Conservation (phyloP, 2,329 filamentous ascomycete species). For the Aspergillus niger region DNA sequence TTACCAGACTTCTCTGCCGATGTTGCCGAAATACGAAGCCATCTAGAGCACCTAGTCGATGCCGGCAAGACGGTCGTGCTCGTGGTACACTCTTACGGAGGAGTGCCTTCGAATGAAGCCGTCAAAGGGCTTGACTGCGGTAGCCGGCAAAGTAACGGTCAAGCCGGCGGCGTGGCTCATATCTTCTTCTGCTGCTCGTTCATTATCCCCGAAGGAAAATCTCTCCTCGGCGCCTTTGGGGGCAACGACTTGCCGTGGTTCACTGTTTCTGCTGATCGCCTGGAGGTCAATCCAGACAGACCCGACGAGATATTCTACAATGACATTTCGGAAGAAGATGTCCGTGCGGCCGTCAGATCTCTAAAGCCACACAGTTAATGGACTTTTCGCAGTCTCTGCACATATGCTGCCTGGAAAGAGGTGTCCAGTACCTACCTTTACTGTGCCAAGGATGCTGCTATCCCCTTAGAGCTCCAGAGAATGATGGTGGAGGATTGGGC, state of each 20-base stretch:
- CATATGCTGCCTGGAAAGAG: conserved; percentile 8
- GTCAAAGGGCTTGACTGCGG: neutral
- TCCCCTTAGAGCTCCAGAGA: neutral
- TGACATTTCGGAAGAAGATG: neutral
- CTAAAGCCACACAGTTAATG: conserved; percentile 8
- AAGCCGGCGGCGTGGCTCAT: neutral
- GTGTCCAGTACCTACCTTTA: conserved; percentile 13
- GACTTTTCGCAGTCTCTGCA: neutral
- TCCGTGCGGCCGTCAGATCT: neutral
- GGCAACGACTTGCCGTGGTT: conserved; percentile 5
- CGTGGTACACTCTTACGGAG: conserved; percentile 12
- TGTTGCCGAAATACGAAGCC: neutral
- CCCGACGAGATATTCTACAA: conserved; percentile 6
- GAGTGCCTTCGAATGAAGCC: neutral
- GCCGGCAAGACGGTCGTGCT: conserved; percentile 4
- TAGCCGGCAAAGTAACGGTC: neutral
- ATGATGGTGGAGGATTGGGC: conserved; percentile 10
- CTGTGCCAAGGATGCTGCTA: conserved; percentile 5
- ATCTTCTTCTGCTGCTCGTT: conserved; percentile 4
- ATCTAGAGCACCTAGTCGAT: neutral
- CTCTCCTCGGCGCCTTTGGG: conserved; percentile 1
- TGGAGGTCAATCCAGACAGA: neutral
- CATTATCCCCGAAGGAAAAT: neutral
- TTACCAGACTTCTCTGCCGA: neutral
- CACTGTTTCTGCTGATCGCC: neutral